phyloP scores from a whole-genome alignment of 768 basidiomycete species.

The Strobilomyces confusus region DNA sequence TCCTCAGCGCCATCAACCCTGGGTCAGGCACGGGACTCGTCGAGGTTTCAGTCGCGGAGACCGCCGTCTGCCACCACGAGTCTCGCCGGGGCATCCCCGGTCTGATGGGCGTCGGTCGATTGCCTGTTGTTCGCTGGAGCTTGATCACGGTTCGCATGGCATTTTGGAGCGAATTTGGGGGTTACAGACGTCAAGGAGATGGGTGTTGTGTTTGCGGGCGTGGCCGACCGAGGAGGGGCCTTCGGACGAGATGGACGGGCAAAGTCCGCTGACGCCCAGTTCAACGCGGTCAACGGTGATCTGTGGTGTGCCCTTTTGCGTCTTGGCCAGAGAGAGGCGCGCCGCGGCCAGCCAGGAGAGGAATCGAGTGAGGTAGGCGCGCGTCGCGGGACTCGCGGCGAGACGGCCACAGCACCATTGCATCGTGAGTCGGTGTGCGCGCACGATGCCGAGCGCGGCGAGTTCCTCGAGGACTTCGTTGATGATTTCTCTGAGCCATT shows the following conservation, averaged over 20 bases:
- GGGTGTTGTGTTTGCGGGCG: constrained; percentile 2
- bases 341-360: constrained; percentile 10
- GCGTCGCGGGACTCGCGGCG: constrained; percentile 3
- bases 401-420: constrained; percentile 23
- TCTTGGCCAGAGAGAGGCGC: not conserved
- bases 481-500: constrained; percentile 43
- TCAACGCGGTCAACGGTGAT: not conserved
- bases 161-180: constrained; percentile 33
- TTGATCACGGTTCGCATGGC: constrained; percentile 43
- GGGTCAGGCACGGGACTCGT: constrained; percentile 18
- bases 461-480: constrained; percentile 21
- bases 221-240: constrained; percentile 1
- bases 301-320: not conserved
- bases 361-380: constrained; percentile 6
- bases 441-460: constrained; percentile 20
- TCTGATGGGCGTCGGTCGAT: constrained; percentile 16
- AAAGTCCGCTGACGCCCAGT: not conserved
- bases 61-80: constrained; percentile 27
- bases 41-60: not conserved
- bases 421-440: constrained; percentile 20
- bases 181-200: constrained; percentile 20
- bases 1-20: constrained; percentile 28
- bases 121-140: constrained; percentile 30
- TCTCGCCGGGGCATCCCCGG: constrained; percentile 24
- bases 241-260: constrained; percentile 5